These are phyloP conservation scores for Malus hybrid DNA, from an alignment of 331 rosid species.

Conservation along the genomic window DNA sequence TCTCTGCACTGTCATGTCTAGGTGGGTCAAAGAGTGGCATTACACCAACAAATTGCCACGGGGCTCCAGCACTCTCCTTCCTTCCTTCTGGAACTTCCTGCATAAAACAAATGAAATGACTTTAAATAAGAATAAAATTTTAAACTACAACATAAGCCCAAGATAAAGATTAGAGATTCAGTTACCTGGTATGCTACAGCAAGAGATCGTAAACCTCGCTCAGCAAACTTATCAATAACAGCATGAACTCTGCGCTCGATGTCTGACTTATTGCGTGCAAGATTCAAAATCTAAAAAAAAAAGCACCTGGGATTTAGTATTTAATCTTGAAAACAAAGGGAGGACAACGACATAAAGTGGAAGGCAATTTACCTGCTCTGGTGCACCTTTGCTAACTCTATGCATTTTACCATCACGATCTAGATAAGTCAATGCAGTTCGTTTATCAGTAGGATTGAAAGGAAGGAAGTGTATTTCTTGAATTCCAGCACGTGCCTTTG, in stretches of 20 bases:
- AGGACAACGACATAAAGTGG: background rate
- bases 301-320: slow-evolving; percentile 5
- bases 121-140: background rate
- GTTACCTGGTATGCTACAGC: slow-evolving; percentile 93
- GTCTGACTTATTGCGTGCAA: slow-evolving; percentile 81
- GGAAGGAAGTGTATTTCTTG: slow-evolving; percentile 98
- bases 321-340: background rate
- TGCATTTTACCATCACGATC: slow-evolving; percentile 87
- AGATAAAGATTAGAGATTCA: slow-evolving; percentile 7
- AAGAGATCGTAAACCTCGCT: slow-evolving; percentile 92
- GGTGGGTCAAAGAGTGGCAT: slow-evolving; percentile 99
- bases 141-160: slow-evolving; percentile 1
- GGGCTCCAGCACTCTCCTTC: slow-evolving; percentile 90
- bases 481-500: slow-evolving; percentile 93
- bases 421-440: slow-evolving; percentile 90
- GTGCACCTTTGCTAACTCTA: slow-evolving; percentile 99
- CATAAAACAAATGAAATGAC: slow-evolving; percentile 13
- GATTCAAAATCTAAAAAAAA: slow-evolving; percentile 65
- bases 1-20: slow-evolving; percentile 99
- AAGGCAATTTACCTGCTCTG: slow-evolving; percentile 68
- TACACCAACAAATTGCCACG: slow-evolving; percentile 96
- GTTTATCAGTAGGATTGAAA: slow-evolving; percentile 95
- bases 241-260: slow-evolving; percentile 92
- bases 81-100: slow-evolving; percentile 97
- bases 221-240: slow-evolving; percentile 95